Evolutionary conservation across 2,329 filamentous ascomycete species (phyloP).

Genomic region (Aspergillus pseudoterreus): DNA sequence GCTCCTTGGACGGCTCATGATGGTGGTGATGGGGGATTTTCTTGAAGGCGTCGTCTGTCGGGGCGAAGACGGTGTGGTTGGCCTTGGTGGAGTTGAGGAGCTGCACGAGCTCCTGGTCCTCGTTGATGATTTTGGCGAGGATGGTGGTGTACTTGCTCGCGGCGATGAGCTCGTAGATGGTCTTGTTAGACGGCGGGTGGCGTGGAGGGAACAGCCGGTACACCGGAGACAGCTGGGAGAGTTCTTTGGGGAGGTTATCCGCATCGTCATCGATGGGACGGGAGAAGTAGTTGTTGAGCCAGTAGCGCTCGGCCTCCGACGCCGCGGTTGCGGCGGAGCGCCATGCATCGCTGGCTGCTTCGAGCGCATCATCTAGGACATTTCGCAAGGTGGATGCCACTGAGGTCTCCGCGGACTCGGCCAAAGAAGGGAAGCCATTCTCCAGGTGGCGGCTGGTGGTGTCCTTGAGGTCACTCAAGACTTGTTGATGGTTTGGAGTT

Average conservation of each 20-base stretch:
- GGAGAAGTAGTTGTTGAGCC: constrained; percentile 3
- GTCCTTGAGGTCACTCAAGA: constrained; percentile 7
- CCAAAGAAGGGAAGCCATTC: neutral
- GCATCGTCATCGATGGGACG: constrained; percentile 6
- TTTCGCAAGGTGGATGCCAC: constrained; percentile 2
- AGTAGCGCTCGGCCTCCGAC: neutral
- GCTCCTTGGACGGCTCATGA: constrained; percentile 63
- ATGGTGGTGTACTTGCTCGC: constrained; percentile 71
- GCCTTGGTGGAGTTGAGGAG: constrained; percentile 69
- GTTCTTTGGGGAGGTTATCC: constrained; percentile 7
- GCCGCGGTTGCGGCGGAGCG: neutral
- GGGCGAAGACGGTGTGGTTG: constrained; percentile 80
- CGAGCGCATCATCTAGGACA: constrained; percentile 9
- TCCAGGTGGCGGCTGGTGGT: neutral
- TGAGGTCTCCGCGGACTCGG: neutral
- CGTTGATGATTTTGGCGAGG: constrained; percentile 70
- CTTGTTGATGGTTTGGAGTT: constrained; percentile 44
- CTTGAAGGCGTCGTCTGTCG: constrained; percentile 72
- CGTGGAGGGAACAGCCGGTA: constrained; percentile 16
- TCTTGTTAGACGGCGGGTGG: constrained; percentile 56
- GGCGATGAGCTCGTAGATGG: constrained; percentile 77
- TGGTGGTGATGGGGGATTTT: constrained; percentile 48
- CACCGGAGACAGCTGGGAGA: constrained; percentile 2
- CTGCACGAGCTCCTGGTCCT: constrained; percentile 68
- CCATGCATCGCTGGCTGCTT: neutral